A percentile compares a stretch with the other conserved stretches of the same genome.
Evolutionary conservation across 768 basidiomycete genomes (phyloP).

Genomic region (Boletales sp.): DNA sequence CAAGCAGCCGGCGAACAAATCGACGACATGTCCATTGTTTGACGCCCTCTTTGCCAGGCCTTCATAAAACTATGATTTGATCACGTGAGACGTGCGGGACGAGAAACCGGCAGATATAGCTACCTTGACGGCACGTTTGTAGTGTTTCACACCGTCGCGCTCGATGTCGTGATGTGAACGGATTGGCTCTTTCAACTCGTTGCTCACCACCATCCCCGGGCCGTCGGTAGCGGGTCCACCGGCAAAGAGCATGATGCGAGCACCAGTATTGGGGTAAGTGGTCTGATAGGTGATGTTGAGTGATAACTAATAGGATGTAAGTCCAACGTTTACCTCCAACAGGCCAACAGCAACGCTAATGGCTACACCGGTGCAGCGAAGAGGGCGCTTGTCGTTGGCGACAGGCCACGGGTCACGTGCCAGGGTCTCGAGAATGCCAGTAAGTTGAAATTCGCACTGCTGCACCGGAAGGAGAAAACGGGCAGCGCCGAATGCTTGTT

Average conservation of each 20-base stretch:
- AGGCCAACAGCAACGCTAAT: slow-evolving; percentile 90
- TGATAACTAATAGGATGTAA: not conserved
- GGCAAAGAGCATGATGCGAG: slow-evolving; percentile 92
- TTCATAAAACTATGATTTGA: slow-evolving; percentile 81
- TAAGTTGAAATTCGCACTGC: slow-evolving; percentile 95
- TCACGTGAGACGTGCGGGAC: slow-evolving; percentile 1
- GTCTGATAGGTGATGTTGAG: slow-evolving; percentile 38
- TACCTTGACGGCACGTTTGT: slow-evolving; percentile 94
- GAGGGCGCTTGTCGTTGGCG: slow-evolving; percentile 86
- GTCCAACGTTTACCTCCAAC: slow-evolving; percentile 58
- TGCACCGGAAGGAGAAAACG: slow-evolving; percentile 90
- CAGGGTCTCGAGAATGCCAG: slow-evolving; percentile 85
- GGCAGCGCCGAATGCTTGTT: slow-evolving; percentile 78
- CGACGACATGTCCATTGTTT: slow-evolving; percentile 91
- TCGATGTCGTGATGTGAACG: slow-evolving; percentile 99
- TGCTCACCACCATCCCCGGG: slow-evolving; percentile 93
- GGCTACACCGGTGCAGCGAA: slow-evolving; percentile 95
- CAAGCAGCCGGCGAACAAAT: slow-evolving; percentile 94
- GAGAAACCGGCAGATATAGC: slow-evolving; percentile 8
- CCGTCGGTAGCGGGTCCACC: slow-evolving; percentile 97
- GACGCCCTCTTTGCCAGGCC: slow-evolving; percentile 88
- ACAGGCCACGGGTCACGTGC: slow-evolving; percentile 96
- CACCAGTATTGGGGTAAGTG: slow-evolving; percentile 94
- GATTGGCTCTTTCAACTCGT: slow-evolving; percentile 95
- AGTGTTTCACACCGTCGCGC: slow-evolving; percentile 93